phyloP scores from a whole-genome alignment of 768 basidiomycete species.

The Agrocybe pediades region DNA sequence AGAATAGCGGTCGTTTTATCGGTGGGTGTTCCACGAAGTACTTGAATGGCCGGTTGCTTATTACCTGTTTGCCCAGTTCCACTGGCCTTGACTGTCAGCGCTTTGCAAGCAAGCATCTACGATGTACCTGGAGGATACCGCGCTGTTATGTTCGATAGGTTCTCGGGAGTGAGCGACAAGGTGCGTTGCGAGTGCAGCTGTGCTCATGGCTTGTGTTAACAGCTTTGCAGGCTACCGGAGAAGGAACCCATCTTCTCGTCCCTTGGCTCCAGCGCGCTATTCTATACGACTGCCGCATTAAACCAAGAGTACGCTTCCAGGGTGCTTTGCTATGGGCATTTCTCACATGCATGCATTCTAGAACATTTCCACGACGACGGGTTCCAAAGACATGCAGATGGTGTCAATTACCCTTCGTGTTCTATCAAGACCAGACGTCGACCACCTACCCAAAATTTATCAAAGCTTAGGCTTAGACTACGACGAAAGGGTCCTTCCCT shows the following conservation, averaged over 20 bases:
- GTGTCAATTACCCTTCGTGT: constrained; percentile 96
- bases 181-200: constrained; percentile 38
- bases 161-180: constrained; percentile 84
- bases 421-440: constrained; percentile 88
- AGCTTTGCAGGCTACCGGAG: constrained; percentile 68
- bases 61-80: constrained; percentile 36
- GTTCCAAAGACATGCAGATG: constrained; percentile 99
- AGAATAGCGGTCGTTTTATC: not conserved
- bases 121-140: constrained; percentile 90
- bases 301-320: constrained; percentile 72
- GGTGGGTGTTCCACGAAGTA: not conserved
- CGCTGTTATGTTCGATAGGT: constrained; percentile 98
- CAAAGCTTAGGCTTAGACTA: constrained; percentile 94
- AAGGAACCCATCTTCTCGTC: constrained; percentile 95
- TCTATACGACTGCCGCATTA: constrained; percentile 96
- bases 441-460: constrained; percentile 91
- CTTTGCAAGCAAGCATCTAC: constrained; percentile 54
- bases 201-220: not conserved
- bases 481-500: constrained; percentile 96
- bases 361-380: constrained; percentile 99
- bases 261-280: constrained; percentile 97
- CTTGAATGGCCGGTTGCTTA: not conserved
- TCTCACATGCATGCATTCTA: constrained; percentile 35
- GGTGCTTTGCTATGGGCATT: not conserved
- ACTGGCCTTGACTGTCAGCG: constrained; percentile 45